A percentile compares a stretch with the other conserved stretches of the same genome.
Conservation (phyloP, 768 basidiomycete genomes). For the Termitomyces sp. region DNA sequence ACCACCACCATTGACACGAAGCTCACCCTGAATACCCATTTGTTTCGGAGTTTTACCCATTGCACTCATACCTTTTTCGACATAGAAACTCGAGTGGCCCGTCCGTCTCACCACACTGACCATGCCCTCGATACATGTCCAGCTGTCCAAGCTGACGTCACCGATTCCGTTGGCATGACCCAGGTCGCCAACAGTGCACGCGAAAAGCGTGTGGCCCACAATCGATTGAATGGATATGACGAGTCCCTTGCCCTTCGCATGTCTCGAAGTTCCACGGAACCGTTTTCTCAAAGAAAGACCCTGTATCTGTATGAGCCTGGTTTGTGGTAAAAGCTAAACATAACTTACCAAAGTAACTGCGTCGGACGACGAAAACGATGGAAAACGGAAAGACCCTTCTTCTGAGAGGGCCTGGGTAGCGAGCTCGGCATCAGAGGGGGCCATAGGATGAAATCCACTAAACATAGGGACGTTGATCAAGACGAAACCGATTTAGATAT, state of each 20-base stretch:
- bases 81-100: conserved; percentile 82
- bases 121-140: conserved; percentile 78
- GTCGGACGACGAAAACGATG: conserved; percentile 71
- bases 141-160: conserved; percentile 79
- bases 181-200: conserved; percentile 81
- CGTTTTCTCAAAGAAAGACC: conserved; percentile 79
- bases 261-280: conserved; percentile 70
- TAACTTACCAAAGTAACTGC: conserved; percentile 66
- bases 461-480: conserved; percentile 43
- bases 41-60: conserved; percentile 77
- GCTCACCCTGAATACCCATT: conserved; percentile 64
- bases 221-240: conserved; percentile 79
- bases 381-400: conserved; percentile 67
- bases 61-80: conserved; percentile 83
- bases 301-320: conserved; percentile 18
- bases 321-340: neutral
- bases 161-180: conserved; percentile 62
- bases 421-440: conserved; percentile 68
- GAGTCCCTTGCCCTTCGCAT: conserved; percentile 75
- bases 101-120: conserved; percentile 74
- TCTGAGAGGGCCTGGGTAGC: conserved; percentile 70
- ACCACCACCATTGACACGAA: conserved; percentile 76
- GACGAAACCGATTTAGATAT: neutral
- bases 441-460: conserved; percentile 56
- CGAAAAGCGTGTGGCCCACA: conserved; percentile 74